Conservation (phyloP, 345 rosid species). For the Salix exigua region DNA sequence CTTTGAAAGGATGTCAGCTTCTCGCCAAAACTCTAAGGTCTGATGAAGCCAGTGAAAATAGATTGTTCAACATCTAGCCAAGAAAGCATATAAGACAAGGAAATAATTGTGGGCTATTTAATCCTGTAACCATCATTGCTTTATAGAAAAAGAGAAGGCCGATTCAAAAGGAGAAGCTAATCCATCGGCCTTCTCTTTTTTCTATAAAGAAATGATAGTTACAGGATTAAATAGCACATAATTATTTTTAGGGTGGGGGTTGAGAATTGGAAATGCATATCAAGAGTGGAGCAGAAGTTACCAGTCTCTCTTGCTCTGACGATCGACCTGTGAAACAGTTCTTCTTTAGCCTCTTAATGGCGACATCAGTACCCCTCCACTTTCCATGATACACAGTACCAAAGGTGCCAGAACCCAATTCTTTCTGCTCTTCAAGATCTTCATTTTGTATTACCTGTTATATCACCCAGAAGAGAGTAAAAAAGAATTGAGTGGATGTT, state of each 20-base stretch:
- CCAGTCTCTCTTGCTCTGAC: constrained; percentile 94
- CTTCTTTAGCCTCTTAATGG: constrained; percentile 90
- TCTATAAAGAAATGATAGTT: not conserved
- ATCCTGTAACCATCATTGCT: too few relatives aligned
- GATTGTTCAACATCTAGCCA: constrained; percentile 1
- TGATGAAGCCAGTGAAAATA: constrained; percentile 17
- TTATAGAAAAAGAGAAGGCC: too few relatives aligned
- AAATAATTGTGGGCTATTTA: too few relatives aligned
- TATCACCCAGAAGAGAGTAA: not conserved
- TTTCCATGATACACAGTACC: constrained; percentile 99
- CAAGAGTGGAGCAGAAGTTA: constrained; percentile 24
- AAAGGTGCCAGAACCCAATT: constrained; percentile 93
- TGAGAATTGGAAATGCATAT: not conserved
- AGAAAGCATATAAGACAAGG: not conserved
- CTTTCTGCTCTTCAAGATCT: constrained; percentile 92
- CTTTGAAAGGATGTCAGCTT: constrained; percentile 86
- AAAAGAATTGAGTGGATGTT: constrained; percentile 3
- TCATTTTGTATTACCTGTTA: constrained; percentile 76
- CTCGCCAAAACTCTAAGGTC: constrained; percentile 84
- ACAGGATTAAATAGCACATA: not conserved
- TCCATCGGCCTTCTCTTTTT: not conserved
- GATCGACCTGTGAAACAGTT: constrained; percentile 89
- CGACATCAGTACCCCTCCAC: constrained; percentile 99
- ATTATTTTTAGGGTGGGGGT: not conserved
- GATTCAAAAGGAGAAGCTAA: too few relatives aligned